Evolutionary conservation across 1,139 yeast species (phyloP), one percentile per base, ranked within the genome.

Genomic region (Kurtzmaniella quercitrusa): DNA sequence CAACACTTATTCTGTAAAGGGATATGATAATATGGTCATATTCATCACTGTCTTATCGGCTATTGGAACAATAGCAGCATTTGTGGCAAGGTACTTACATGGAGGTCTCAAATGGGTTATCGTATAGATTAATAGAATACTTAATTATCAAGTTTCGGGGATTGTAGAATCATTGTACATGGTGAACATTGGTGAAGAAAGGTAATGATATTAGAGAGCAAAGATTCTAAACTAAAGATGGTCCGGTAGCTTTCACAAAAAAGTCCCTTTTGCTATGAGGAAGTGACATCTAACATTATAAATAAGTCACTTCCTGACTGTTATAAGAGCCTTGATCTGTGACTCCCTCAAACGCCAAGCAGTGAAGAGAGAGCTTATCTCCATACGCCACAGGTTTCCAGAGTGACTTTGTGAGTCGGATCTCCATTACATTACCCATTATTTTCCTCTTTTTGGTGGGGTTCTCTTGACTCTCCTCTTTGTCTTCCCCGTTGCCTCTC

Each of bases 341-440:
- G 7, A 55, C 49, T 1, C 68, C 73, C 40, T 63, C 67, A n/a
- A 68, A 42, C 1, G 59, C 48, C 2, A 68, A 65, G 1, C 65
- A 67, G 34, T 66, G 67, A 12, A 68, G 46, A 21, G 66, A 46
- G 1, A 57, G 50, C 38, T 51, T 48, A 10, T 31, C 18, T 0
- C 63, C 67, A 25, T 63, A 52, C 53, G 59, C 52, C 31, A 58
- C 46, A 36, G 67, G 45, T 43, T 62, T 59, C 75, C 75, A 73
- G 43, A 66, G 50, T 3, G 74, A 66, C 41, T 54, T 60, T 1
- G 56, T 53, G 8, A 72, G 39, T 41, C 52, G 57, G 40, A 72
- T 60, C 46, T 70, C 74, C 17, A 70, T 60, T 2, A 65, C 51
- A 38, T 70, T 73, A 1, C 75, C 75, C 25, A 50, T 41, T 7